Percentiles rank a stretch among this genome's conserved stretches.
phyloP scores from a whole-genome alignment of 805 yeast species.

The Spathaspora hagerdaliae region DNA sequence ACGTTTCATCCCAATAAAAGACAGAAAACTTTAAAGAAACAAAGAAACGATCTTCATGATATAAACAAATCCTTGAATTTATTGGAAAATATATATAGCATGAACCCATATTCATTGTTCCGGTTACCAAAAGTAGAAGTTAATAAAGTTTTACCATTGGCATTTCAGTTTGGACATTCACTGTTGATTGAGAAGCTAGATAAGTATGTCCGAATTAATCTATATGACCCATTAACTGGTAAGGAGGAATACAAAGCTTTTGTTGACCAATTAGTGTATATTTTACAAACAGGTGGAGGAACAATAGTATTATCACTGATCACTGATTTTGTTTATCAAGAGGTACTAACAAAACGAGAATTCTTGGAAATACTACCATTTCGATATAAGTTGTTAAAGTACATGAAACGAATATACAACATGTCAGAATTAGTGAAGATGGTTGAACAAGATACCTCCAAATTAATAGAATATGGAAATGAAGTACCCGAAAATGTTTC shows the following conservation, averaged over 20 bases:
- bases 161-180: background rate
- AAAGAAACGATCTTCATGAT: background rate
- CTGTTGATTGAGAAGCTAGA: background rate
- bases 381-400: slow-evolving; percentile 1
- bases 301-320: slow-evolving; percentile 15
- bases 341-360: background rate
- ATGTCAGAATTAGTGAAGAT: background rate
- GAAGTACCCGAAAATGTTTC: background rate
- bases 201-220: background rate
- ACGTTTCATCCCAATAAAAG: background rate
- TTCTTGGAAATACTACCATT: background rate
- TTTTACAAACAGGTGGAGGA: slow-evolving; percentile 10
- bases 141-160: background rate
- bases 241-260: slow-evolving; percentile 9
- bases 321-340: slow-evolving; percentile 8
- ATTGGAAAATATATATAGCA: background rate
- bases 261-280: slow-evolving; percentile 7
- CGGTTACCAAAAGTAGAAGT: background rate
- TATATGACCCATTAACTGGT: background rate
- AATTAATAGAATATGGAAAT: background rate
- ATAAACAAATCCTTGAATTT: background rate
- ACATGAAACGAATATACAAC: background rate
- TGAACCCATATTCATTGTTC: slow-evolving; percentile 6
- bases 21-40: background rate
- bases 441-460: background rate